These are phyloP conservation scores for Rhizopogon vinicolor DNA, from an alignment of 768 basidiomycete species.

Conservation along the genomic window DNA sequence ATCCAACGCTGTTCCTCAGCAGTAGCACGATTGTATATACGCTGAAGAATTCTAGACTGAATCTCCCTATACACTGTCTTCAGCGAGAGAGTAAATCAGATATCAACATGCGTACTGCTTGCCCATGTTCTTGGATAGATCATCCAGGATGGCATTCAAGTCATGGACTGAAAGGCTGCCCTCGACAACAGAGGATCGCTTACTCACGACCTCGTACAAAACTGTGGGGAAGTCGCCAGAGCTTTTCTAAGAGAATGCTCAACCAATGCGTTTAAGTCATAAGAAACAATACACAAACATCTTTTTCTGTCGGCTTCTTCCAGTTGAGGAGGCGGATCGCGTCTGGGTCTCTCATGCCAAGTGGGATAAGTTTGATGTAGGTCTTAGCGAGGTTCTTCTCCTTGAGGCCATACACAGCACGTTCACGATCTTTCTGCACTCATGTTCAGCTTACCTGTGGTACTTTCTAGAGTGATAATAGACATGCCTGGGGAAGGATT, in stretches of 20 bases:
- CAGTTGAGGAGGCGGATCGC: constrained; percentile 82
- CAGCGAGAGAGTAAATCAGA: not conserved
- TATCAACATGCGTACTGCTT: constrained; percentile 52
- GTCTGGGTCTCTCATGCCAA: constrained; percentile 76
- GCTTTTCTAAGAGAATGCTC: constrained; percentile 40
- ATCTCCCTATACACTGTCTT: constrained; percentile 47
- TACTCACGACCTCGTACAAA: constrained; percentile 80
- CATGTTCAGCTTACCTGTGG: not conserved
- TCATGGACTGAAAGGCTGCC: constrained; percentile 78
- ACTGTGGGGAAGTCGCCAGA: constrained; percentile 90
- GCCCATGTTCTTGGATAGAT: constrained; percentile 65
- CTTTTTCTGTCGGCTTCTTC: constrained; percentile 75
- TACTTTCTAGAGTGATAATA: not conserved
- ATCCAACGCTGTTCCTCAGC: constrained; percentile 94
- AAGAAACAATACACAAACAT: constrained; percentile 38
- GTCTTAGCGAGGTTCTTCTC: constrained; percentile 92
- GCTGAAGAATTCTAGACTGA: constrained; percentile 71
- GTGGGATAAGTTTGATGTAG: constrained; percentile 85
- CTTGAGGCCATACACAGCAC: constrained; percentile 90
- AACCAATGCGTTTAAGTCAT: not conserved
- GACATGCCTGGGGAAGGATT: constrained; percentile 78
- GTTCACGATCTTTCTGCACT: constrained; percentile 85
- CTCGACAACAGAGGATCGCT: constrained; percentile 75
- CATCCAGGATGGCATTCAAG: constrained; percentile 77
- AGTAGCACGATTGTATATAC: constrained; percentile 74